Evolutionary conservation across 2,329 filamentous ascomycete species (phyloP).

Genomic region (Venturia nashicola): DNA sequence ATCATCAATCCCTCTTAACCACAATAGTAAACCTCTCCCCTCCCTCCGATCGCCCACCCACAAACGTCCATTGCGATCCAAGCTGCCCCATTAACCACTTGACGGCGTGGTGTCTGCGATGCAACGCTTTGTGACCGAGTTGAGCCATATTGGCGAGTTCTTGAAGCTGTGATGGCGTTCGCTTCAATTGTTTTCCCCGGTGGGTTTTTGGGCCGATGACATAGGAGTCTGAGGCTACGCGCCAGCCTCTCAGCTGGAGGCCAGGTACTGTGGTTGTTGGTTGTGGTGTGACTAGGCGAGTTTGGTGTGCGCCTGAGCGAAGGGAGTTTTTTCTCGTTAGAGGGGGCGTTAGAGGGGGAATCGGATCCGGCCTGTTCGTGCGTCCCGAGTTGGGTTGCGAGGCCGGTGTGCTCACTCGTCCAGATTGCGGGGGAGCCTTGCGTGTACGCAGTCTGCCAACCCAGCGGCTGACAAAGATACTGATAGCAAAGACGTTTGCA

Average conservation of each 20-base stretch:
- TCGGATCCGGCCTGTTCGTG: neutral
- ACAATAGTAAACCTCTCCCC: neutral
- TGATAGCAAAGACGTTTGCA: neutral
- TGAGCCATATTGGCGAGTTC: neutral
- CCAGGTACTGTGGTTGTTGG: neutral
- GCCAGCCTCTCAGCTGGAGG: neutral
- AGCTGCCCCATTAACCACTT: neutral
- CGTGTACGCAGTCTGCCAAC: neutral
- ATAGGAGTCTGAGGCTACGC: neutral
- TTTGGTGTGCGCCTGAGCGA: neutral
- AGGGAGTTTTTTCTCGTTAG: neutral
- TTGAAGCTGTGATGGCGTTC: neutral
- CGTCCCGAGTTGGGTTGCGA: neutral
- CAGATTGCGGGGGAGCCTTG: neutral
- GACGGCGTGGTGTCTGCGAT: neutral
- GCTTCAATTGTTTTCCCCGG: neutral
- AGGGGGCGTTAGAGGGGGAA: neutral
- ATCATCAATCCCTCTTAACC: neutral
- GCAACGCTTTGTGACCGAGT: neutral
- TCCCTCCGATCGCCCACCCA: neutral
- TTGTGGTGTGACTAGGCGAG: neutral
- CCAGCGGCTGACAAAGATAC: neutral
- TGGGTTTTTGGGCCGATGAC: neutral
- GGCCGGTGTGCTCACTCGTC: neutral
- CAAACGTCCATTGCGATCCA: neutral